Evolutionary conservation across 176 grass and related monocot genomes (phyloP).

Genomic region (Alopecurus myosuroides): DNA sequence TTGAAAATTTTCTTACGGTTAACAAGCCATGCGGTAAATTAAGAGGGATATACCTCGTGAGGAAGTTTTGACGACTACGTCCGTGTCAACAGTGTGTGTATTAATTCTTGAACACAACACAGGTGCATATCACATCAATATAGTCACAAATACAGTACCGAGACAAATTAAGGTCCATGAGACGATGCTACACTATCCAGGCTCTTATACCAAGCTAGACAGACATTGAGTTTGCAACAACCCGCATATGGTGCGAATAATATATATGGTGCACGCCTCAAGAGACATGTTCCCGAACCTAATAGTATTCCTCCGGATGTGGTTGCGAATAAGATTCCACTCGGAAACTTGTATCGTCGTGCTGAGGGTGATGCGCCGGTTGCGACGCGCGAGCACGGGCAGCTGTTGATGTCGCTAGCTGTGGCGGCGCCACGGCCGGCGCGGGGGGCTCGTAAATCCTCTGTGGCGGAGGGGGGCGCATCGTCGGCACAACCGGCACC

Average conservation of each 20-base stretch:
- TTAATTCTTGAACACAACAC: too few relatives aligned
- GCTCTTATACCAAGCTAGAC: background rate
- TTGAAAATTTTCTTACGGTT: too few relatives aligned
- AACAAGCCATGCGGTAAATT: too few relatives aligned
- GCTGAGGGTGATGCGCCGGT: background rate
- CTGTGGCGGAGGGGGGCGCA: background rate
- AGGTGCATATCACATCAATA: too few relatives aligned
- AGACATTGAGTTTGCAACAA: background rate
- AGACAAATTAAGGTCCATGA: background rate
- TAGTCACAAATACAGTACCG: background rate
- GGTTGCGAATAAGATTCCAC: conserved; percentile 17
- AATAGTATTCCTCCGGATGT: conserved; percentile 3
- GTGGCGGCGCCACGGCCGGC: background rate
- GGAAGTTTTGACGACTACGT: too few relatives aligned
- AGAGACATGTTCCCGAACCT: background rate
- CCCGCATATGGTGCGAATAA: background rate
- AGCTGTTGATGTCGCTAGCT: background rate
- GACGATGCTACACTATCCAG: background rate
- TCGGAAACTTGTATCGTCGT: background rate
- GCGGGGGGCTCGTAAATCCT: background rate
- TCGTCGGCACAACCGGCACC: background rate
- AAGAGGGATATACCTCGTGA: too few relatives aligned
- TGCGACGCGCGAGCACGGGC: background rate
- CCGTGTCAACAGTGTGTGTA: too few relatives aligned
- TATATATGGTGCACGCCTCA: background rate